phyloP scores from a whole-genome alignment of 495 filamentous ascomycete genomes.

The Geoglossum glabrum region DNA sequence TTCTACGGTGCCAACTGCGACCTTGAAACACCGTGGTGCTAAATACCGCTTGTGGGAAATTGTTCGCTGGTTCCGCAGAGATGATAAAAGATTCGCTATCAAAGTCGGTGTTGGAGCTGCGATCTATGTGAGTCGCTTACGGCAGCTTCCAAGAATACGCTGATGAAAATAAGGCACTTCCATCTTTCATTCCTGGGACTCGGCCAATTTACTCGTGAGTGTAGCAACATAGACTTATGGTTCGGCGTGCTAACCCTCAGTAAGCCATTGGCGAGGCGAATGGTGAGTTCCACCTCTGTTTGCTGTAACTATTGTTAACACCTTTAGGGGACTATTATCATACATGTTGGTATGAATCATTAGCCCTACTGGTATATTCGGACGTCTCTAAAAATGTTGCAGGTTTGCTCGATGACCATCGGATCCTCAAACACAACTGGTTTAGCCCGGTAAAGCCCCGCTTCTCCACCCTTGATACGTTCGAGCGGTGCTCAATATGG shows the following conservation, averaged over 20 bases:
- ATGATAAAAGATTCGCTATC: conserved; percentile 60
- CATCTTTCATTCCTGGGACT: conserved; percentile 61
- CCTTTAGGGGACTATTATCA: conserved; percentile 51
- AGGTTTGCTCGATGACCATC: conserved; percentile 81
- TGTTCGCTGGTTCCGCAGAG: conserved; percentile 36
- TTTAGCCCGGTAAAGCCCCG: conserved; percentile 32
- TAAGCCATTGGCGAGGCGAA: conserved; percentile 67
- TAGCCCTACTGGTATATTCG: not conserved
- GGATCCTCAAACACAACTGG: conserved; percentile 88
- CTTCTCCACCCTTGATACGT: not conserved
- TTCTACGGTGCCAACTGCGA: not conserved
- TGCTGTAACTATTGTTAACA: not conserved
- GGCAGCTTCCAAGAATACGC: not conserved
- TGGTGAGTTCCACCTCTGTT: conserved; percentile 25
- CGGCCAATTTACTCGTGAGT: conserved; percentile 45
- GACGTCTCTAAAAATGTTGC: not conserved
- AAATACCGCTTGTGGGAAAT: conserved; percentile 36
- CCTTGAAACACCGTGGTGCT: conserved; percentile 3
- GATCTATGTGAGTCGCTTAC: conserved; percentile 29
- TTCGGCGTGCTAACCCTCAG: not conserved
- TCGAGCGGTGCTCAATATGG: not conserved
- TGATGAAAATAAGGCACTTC: conserved; percentile 31
- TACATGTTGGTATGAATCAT: conserved; percentile 59
- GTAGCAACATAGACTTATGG: not conserved
- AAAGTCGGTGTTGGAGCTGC: conserved; percentile 84